phyloP scores from a whole-genome alignment of 1,284 basidiomycete species.

The Mycosarcoma maydis region DNA sequence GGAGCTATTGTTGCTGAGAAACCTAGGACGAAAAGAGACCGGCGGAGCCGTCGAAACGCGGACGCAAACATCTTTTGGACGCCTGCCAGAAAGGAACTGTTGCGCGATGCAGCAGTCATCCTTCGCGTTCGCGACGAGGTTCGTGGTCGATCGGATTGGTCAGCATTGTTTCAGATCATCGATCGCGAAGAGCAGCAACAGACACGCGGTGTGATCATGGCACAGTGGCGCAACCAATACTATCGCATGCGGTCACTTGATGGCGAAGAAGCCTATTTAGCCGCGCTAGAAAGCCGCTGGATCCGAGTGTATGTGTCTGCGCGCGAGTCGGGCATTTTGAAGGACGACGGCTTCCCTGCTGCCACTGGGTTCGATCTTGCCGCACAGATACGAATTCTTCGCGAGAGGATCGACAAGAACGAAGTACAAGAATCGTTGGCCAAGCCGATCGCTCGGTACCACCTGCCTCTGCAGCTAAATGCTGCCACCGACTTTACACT shows the following conservation, averaged over 20 bases:
- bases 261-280: conserved; percentile 78
- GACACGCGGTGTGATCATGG: conserved; percentile 75
- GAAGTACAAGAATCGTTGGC: conserved; percentile 58
- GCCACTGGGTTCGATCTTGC: conserved; percentile 79
- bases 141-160: conserved; percentile 75
- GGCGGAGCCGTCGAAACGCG: conserved; percentile 12
- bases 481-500: conserved; percentile 23
- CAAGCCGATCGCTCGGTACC: conserved; percentile 21
- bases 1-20: not conserved
- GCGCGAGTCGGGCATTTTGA: conserved; percentile 75
- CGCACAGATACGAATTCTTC: conserved; percentile 78
- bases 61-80: conserved; percentile 72
- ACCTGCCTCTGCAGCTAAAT: conserved; percentile 31
- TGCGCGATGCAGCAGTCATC: conserved; percentile 82
- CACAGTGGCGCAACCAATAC: conserved; percentile 69
- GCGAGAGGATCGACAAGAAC: conserved; percentile 82
- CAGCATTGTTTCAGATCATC: conserved; percentile 76
- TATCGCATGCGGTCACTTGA: conserved; percentile 73
- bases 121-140: conserved; percentile 79
- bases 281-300: conserved; percentile 83
- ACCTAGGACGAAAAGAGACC: conserved; percentile 10
- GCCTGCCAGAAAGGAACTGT: conserved; percentile 83
- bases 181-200: conserved; percentile 69
- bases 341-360: conserved; percentile 77
- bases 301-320: conserved; percentile 78